These are phyloP conservation scores for Arthrobotrys musiformis DNA, from an alignment of 2,329 filamentous ascomycete genomes.

Conservation along the genomic window DNA sequence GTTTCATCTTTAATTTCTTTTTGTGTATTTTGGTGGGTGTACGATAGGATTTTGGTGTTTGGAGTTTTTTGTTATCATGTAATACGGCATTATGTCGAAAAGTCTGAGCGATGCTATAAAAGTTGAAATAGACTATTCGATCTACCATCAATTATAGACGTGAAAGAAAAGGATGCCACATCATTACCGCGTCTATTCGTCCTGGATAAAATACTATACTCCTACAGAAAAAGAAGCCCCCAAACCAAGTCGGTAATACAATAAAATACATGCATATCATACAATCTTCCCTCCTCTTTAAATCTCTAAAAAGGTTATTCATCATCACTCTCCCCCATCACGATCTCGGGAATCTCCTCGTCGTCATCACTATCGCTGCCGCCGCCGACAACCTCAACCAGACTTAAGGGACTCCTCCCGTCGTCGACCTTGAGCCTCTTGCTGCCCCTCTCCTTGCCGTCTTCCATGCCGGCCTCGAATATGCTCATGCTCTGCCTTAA, in stretches of 20 bases:
- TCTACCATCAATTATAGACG: no score
- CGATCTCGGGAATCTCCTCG: conserved; percentile 52
- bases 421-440: conserved; percentile 49
- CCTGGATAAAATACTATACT: no score
- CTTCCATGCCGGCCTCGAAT: conserved; percentile 13
- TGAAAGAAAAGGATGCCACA: no score
- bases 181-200: no score
- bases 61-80: no score
- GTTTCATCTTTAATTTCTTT: conserved; percentile 79
- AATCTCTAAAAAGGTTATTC: neutral
- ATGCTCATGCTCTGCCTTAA: conserved; percentile 54
- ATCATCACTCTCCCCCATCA: conserved; percentile 52
- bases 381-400: neutral
- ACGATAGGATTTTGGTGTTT: no score
- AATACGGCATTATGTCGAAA: no score
- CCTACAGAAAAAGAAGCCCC: no score
- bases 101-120: no score
- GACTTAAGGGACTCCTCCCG: conserved; percentile 24
- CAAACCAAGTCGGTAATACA: neutral
- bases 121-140: no score
- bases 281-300: conserved; percentile 3
- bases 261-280: conserved; percentile 8
- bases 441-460: neutral
- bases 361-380: conserved; percentile 33
- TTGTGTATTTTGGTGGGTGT: neutral